Evolutionary conservation across 2,329 filamentous ascomycete species (phyloP), one percentile per base, ranked within the genome.

Genomic region (Pseudogymnoascus sp.): DNA sequence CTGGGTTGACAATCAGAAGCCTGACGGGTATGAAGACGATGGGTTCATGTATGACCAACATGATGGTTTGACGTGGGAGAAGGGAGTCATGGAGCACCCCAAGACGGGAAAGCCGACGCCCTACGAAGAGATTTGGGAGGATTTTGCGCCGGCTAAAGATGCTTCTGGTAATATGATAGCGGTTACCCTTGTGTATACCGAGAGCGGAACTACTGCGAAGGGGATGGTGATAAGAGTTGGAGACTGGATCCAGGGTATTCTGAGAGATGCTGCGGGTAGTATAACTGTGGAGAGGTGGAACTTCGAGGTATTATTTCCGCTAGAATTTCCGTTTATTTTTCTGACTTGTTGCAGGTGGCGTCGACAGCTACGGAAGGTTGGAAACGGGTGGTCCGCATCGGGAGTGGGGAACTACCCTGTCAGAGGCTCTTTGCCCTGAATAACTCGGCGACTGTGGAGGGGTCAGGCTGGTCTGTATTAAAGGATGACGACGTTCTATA

Each of bases 101-200:
- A 62, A 62, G 7, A 70, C 66, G 1, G 68, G 68, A 3, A 36
- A 60, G 3, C 60, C 67, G 22, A 65, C 62, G 11, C 62, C 64
- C 8, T 71, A 71, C 50, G 64, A 70, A 43, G 69, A 71, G 58
- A 61, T 69, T 8, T 71, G 69, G 69, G 50, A 62, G 9, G 69
- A 70, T 63, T 59, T 66, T 20, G 53, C 59, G 8, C 47, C 47
- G 9, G 47, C 28, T 12, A 53, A 53, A 22, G 47, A 53, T 53
- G 47, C 47, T 18, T 28, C 47, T 53, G 47, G 47, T 7, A 53
- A 53, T 35, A 53, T 33, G 47, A 62, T 67, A 11, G 62, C 64
- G 18, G 33, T 38, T 15, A 64, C 22, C 61, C 30, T 61, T 5
- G 39, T 41, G 11, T 36, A 33, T 60, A 22, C 37, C n/a, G 60